Evolutionary conservation across 148 eudicot genomes (phyloP), one percentile per base, ranked within the genome.

Genomic region (Polygonum maritimum): DNA sequence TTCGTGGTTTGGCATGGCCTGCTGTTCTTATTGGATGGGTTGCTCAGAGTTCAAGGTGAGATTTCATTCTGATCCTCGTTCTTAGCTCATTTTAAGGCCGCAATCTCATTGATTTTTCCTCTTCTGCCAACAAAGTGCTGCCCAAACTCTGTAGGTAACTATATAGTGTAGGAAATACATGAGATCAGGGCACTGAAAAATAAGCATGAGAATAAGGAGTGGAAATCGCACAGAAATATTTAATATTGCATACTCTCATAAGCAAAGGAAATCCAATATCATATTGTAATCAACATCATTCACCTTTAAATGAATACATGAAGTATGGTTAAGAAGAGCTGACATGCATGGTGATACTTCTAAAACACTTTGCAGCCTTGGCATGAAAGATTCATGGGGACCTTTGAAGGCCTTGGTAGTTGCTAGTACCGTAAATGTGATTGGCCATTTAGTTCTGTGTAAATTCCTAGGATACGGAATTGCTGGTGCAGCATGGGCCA

Each of bases 401-500:
- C 99, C 98, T 71, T 91, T 96, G 82, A 92, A 96, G 93, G 98
- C 98, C 80, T 84, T 96, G 83, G 89, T 94, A 75, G 86, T 85
- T 78, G 97, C 98, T 33, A 92, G 94, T 77, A 87, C 82, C 21
- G 86, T 92, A 52, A 95, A 92, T 75, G 93, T 86, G 40, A 58
- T 92, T 76, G 99, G 99, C 81, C 92, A 89, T 75, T 79, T 95
- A 73, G 83, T 87, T 75, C 85, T 95, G 7, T 95, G 99, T 84
- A 77, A 78, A 71, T 84, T 78, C 85, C 77, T 92, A 47, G 89
- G 86, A 65, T 92, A 84, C 40, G 99, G 99, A 70, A 95, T 95
- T 76, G 94, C 97, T 77, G 99, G 97, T 80, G 99, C 99, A 54
- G 99, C 99, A 74, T 95, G 99, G 99, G 99, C 99, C 77, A 95